Evolutionary conservation across 108 stramenopile species (phyloP).

Genomic region (Parietichytrium sp.): DNA sequence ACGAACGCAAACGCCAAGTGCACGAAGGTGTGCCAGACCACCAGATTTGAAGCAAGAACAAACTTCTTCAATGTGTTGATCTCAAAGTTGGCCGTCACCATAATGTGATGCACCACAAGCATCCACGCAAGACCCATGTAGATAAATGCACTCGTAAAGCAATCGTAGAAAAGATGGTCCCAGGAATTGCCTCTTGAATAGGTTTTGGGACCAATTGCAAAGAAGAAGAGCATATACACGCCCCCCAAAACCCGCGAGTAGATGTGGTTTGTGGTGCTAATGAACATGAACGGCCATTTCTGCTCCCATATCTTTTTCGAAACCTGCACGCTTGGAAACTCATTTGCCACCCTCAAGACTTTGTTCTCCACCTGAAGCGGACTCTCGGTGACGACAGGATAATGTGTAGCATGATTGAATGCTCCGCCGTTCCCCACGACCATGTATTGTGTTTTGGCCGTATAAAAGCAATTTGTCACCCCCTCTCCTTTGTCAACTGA

Average conservation of each 20-base stretch:
- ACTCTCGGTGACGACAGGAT: neutral
- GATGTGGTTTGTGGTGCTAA: neutral
- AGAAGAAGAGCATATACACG: neutral
- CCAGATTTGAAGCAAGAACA: neutral
- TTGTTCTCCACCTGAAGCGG: neutral
- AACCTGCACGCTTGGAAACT: neutral
- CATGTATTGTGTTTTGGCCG: neutral
- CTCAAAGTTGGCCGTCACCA: neutral
- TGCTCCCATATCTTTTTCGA: neutral
- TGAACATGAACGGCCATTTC: neutral
- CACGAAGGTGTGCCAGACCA: neutral
- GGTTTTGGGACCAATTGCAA: neutral
- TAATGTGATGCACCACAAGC: neutral
- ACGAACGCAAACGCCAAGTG: neutral
- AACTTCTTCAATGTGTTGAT: neutral
- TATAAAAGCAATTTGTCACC: slow-evolving; percentile 2
- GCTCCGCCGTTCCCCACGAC: neutral
- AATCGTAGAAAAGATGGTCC: neutral
- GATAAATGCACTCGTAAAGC: neutral
- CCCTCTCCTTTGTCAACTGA: too few species aligned
- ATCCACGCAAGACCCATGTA: neutral
- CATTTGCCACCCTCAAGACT: too few species aligned
- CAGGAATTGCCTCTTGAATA: neutral
- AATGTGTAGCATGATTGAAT: slow-evolving; percentile 16
- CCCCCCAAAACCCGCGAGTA: neutral